Evolutionary conservation across 2,329 filamentous ascomycete species (phyloP).

Genomic region (Tolypocladium amazonense): DNA sequence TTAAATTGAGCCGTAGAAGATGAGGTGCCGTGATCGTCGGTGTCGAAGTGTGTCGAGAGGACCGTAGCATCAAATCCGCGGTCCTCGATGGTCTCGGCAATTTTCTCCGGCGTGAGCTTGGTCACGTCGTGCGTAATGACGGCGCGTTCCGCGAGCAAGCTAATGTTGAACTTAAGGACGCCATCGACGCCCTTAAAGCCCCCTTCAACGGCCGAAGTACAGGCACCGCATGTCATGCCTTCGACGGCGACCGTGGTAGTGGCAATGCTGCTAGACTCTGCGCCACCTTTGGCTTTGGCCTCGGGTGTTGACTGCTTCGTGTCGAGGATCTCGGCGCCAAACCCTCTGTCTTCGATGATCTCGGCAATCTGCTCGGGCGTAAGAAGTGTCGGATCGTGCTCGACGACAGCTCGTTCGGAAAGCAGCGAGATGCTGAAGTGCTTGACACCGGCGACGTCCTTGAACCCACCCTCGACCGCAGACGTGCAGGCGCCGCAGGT

Average conservation of each 20-base stretch:
- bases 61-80: slow-evolving; percentile 78
- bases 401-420: slow-evolving; percentile 75
- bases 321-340: slow-evolving; percentile 70
- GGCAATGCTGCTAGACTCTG: slow-evolving; percentile 30
- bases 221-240: slow-evolving; percentile 96
- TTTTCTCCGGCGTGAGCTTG: slow-evolving; percentile 60
- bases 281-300: slow-evolving; percentile 17
- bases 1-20: slow-evolving; percentile 65
- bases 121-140: slow-evolving; percentile 73
- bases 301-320: slow-evolving; percentile 39
- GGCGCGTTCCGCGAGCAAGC: slow-evolving; percentile 81
- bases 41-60: slow-evolving; percentile 62
- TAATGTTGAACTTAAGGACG: slow-evolving; percentile 85
- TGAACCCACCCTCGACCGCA: slow-evolving; percentile 72
- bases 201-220: slow-evolving; percentile 80
- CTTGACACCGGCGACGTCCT: slow-evolving; percentile 60
- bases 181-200: slow-evolving; percentile 72
- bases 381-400: slow-evolving; percentile 56
- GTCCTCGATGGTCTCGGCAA: slow-evolving; percentile 78
- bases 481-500: slow-evolving; percentile 86
- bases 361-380: slow-evolving; percentile 43
- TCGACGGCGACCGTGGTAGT: slow-evolving; percentile 83
- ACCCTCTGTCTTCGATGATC: slow-evolving; percentile 62
- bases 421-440: slow-evolving; percentile 74
- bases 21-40: slow-evolving; percentile 39